Evolutionary conservation across 139 green algal genomes (phyloP), one percentile per base, ranked within the genome.

Genomic region (Chlamydomonas sphaeroides): DNA sequence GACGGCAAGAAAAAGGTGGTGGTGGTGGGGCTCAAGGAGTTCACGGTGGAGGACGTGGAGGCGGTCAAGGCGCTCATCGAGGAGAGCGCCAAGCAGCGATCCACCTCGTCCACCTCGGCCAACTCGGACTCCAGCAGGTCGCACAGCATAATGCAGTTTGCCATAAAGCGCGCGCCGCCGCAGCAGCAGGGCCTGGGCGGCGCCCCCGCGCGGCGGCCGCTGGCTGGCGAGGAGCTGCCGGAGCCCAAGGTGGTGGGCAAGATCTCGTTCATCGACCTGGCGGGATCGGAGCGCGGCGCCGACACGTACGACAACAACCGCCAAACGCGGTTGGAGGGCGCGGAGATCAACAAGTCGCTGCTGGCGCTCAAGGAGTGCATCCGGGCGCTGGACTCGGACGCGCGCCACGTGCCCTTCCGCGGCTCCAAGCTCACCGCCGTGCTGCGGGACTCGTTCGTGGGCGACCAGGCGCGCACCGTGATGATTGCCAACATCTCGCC

Each of bases 401-500:
- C 93, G 21, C 83, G 88, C 33, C 97, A 99, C 87, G 96, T 99
- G 32, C 97, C 97, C 15, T 99, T 99, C 90, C 87, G 96, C 14
- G 94, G 94, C 68, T 96, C 91, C 77, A 98, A 99, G 91, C 93
- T 98, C 26, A 99, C 96, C 0, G 81, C 85, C 15, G 90, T 93
- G 68, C 84, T 97, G 67, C 89, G 94, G 8, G 94, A 97, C 80
- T 93, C 85, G 38, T 97, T 97, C 71, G 56, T 97, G 11, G 94
- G 94, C 25, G 90, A 93, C 62, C 87, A 95, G 65, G 94, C 94
- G 1, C 89, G 95, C 71, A 99, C 97, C 0, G 97, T 99, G 38
- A 99, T 99, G 97, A 98, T 99, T 68, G 97, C 97, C 35, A 98
- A 98, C 84, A 95, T 99, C 73, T 98, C 94, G 10, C 97, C 97